Conservation (phyloP, 257 asterid species). For the Sherardia arvensis region DNA sequence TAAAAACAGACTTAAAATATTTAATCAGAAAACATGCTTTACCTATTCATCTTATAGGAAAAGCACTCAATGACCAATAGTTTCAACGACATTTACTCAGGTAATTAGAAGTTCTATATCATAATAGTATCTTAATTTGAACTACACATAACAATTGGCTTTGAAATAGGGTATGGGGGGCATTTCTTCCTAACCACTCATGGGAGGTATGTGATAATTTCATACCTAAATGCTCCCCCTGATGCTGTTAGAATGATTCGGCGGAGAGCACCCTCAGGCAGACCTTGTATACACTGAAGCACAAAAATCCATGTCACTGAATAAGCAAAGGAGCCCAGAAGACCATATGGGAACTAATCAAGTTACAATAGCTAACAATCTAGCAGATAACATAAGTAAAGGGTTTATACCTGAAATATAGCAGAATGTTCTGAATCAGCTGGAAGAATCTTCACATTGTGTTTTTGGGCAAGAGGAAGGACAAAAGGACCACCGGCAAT, state of each 20-base stretch:
- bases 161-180: neutral
- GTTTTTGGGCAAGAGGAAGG: slow-evolving; percentile 96
- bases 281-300: slow-evolving; percentile 92
- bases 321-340: neutral
- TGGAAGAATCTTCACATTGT: slow-evolving; percentile 94
- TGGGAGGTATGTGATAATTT: neutral
- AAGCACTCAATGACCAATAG: neutral
- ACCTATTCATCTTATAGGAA: neutral
- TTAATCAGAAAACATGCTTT: neutral
- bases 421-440: slow-evolving; percentile 99
- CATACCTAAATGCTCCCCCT: slow-evolving; percentile 92
- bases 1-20: neutral
- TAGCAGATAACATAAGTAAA: neutral
- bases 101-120: neutral
- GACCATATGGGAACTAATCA: neutral
- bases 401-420: slow-evolving; percentile 70
- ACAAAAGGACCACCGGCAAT: slow-evolving; percentile 98
- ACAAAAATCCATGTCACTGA: slow-evolving; percentile 14
- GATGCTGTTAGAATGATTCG: slow-evolving; percentile 95
- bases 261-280: slow-evolving; percentile 94
- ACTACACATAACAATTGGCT: neutral
- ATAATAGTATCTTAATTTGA: too few relatives aligned
- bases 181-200: neutral
- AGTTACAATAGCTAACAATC: neutral
- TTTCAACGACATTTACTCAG: neutral